These are phyloP conservation scores for Zizania latifolia DNA, from an alignment of 176 grass and related monocot genomes.

Conservation along the genomic window DNA sequence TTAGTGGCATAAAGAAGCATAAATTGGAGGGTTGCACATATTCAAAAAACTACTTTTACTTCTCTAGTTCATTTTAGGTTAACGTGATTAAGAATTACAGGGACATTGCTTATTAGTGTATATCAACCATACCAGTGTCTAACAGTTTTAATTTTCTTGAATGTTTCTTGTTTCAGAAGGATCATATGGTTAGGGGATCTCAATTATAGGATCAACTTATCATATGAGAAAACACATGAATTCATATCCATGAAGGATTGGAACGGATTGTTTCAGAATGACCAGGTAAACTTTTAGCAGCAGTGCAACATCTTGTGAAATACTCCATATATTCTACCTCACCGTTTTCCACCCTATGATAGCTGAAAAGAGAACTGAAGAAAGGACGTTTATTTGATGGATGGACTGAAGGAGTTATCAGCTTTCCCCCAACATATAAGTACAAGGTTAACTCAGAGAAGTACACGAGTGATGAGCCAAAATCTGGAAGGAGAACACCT, in stretches of 20 bases:
- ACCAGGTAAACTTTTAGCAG: constrained; percentile 58
- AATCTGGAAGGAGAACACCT: constrained; percentile 74
- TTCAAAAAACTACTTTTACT: background rate
- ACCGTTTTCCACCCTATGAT: constrained; percentile 5
- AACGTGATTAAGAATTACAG: background rate
- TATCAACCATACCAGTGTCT: background rate
- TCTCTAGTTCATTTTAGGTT: constrained; percentile 1
- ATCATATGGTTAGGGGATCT: constrained; percentile 97
- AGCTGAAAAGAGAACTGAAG: constrained; percentile 64
- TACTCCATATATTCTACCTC: background rate
- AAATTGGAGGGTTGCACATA: background rate
- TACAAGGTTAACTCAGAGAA: constrained; percentile 81
- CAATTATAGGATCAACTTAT: constrained; percentile 88
- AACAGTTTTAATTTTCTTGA: constrained; percentile 19
- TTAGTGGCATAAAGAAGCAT: background rate
- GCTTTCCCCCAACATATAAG: constrained; percentile 87
- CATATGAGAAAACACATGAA: constrained; percentile 73
- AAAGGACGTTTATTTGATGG: constrained; percentile 72
- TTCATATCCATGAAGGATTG: constrained; percentile 58
- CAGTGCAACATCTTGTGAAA: background rate
- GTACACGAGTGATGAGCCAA: constrained; percentile 72
- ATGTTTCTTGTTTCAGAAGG: constrained; percentile 60
- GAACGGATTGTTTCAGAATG: constrained; percentile 67
- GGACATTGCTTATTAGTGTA: background rate
- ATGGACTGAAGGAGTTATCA: constrained; percentile 76